A percentile compares a stretch with the other conserved stretches of the same genome.
Evolutionary conservation across 2,329 filamentous ascomycete species (phyloP).

Genomic region (Colletotrichum sp.): DNA sequence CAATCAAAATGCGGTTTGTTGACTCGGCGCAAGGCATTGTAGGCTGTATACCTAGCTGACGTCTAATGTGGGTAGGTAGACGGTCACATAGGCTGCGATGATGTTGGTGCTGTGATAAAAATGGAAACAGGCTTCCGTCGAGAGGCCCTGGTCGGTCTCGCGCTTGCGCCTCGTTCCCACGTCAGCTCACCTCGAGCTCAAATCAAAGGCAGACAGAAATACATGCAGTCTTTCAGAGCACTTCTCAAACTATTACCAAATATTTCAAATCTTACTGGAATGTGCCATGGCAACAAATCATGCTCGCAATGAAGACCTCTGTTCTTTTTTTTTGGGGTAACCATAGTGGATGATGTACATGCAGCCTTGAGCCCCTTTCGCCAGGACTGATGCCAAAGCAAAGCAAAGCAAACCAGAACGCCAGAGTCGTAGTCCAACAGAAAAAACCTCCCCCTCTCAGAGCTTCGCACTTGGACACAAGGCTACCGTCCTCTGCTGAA

Average conservation of each 20-base stretch:
- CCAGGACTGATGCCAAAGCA: slow-evolving; percentile 16
- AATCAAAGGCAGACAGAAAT: not conserved
- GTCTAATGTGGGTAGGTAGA: not conserved
- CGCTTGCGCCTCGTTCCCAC: not conserved
- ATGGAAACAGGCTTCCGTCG: not conserved
- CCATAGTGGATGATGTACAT: slow-evolving; percentile 20
- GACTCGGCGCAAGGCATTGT: not conserved
- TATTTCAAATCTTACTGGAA: not conserved
- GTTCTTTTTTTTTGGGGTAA: slow-evolving; percentile 13
- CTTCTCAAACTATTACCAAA: not conserved
- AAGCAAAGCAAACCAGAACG: slow-evolving; percentile 22
- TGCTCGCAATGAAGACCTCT: slow-evolving; percentile 4
- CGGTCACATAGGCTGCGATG: not conserved
- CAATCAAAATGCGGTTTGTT: not conserved
- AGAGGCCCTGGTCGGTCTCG: not conserved
- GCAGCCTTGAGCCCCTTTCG: slow-evolving; percentile 11
- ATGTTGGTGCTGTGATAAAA: not conserved
- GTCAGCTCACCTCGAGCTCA: not conserved
- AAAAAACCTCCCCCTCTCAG: slow-evolving; percentile 11
- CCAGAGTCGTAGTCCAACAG: slow-evolving; percentile 19
- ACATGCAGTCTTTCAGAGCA: not conserved
- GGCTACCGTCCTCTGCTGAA: slow-evolving; percentile 22
- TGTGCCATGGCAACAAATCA: not conserved
- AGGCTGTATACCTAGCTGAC: not conserved
- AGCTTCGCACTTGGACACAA: not conserved